Percentiles rank a stretch among this genome's conserved stretches.
These are phyloP conservation scores for Geotrichum siamense DNA, from an alignment of 1,139 yeast genomes.

Conservation along the genomic window DNA sequence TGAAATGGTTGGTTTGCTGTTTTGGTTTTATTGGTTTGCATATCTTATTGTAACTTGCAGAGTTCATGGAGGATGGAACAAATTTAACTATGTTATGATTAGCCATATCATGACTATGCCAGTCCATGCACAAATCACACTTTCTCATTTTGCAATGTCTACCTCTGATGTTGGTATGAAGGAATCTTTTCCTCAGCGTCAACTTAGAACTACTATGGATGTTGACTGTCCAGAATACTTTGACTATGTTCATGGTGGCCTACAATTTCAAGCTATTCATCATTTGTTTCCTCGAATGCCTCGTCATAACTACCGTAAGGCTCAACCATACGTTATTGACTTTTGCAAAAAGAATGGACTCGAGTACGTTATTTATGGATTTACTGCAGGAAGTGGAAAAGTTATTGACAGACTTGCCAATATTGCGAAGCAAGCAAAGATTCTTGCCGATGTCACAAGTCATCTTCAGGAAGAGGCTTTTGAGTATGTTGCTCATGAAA, in stretches of 20 bases:
- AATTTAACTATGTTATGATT: slow-evolving; percentile 55
- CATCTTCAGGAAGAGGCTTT: slow-evolving; percentile 27
- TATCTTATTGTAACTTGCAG: slow-evolving; percentile 51
- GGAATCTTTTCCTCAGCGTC: slow-evolving; percentile 77
- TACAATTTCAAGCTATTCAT: slow-evolving; percentile 87
- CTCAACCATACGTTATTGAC: slow-evolving; percentile 62
- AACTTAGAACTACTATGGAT: slow-evolving; percentile 87
- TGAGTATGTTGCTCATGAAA: slow-evolving; percentile 9
- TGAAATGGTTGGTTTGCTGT: slow-evolving; percentile 60
- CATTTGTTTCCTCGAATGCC: slow-evolving; percentile 88
- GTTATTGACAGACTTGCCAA: slow-evolving; percentile 66
- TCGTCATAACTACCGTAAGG: slow-evolving; percentile 71
- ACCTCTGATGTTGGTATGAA: slow-evolving; percentile 76
- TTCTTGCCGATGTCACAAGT: slow-evolving; percentile 61
- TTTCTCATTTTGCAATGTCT: slow-evolving; percentile 91
- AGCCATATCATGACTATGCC: slow-evolving; percentile 81
- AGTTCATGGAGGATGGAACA: slow-evolving; percentile 46
- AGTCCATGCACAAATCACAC: slow-evolving; percentile 85
- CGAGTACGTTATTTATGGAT: slow-evolving; percentile 77
- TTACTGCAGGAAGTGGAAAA: slow-evolving; percentile 64
- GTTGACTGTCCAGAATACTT: slow-evolving; percentile 92
- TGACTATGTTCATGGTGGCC: slow-evolving; percentile 85
- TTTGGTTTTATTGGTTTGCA: slow-evolving; percentile 74
- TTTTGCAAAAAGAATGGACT: slow-evolving; percentile 77
- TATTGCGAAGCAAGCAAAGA: slow-evolving; percentile 70